A percentile compares a stretch with the other conserved stretches of the same genome.
These are phyloP conservation scores for Cladosporium sp. DNA, from an alignment of 2,329 filamentous ascomycete species.

Conservation along the genomic window DNA sequence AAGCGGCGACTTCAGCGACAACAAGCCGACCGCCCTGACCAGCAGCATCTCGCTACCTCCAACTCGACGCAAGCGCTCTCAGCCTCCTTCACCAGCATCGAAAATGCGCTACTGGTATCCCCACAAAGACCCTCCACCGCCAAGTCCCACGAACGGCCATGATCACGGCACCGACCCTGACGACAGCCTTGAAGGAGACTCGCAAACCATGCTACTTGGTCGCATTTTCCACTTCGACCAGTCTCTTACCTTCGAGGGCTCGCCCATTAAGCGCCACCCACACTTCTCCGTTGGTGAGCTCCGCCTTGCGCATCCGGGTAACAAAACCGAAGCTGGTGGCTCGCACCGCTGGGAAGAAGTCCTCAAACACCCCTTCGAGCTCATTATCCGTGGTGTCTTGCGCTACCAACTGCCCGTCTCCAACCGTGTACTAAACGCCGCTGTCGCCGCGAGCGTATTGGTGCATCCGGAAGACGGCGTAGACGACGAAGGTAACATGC, in stretches of 20 bases:
- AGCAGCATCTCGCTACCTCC: slow-evolving; percentile 3
- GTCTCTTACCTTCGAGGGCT: slow-evolving; percentile 83
- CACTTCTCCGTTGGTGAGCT: slow-evolving; percentile 80
- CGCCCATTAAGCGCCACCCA: slow-evolving; percentile 73
- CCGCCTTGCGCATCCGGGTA: slow-evolving; percentile 78
- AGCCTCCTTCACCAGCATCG: background rate
- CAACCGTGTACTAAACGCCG: slow-evolving; percentile 55
- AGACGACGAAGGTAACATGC: slow-evolving; percentile 33
- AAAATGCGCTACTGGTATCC: slow-evolving; percentile 27
- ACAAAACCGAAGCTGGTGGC: slow-evolving; percentile 79
- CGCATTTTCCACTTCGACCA: slow-evolving; percentile 85
- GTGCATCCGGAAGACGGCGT: slow-evolving; percentile 43
- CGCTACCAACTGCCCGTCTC: slow-evolving; percentile 72
- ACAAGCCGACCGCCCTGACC: background rate
- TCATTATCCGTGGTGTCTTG: slow-evolving; percentile 87
- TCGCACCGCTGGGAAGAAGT: slow-evolving; percentile 87
- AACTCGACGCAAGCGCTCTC: slow-evolving; percentile 9
- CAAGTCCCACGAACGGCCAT: slow-evolving; percentile 16
- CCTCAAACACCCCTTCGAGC: slow-evolving; percentile 85
- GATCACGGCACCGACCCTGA: slow-evolving; percentile 33
- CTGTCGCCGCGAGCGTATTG: slow-evolving; percentile 44
- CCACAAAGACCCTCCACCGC: background rate
- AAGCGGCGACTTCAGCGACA: slow-evolving; percentile 8
- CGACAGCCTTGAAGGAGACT: slow-evolving; percentile 58
- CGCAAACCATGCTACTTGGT: slow-evolving; percentile 89